Conservation (phyloP, 2,329 filamentous ascomycete genomes). For the Ceratocystis papillata region DNA sequence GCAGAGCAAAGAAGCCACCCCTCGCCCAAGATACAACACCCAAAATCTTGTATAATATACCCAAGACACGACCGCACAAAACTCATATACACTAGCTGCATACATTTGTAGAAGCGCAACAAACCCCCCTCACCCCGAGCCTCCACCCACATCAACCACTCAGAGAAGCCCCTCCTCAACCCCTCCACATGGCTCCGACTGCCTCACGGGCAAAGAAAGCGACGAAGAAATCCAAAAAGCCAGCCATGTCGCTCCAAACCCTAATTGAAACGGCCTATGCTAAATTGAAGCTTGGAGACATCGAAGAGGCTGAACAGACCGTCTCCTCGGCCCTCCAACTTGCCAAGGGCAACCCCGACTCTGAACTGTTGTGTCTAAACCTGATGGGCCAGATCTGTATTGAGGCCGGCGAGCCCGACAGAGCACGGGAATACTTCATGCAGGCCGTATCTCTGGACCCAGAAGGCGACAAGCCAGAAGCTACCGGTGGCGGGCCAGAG, state of each 20-base stretch:
- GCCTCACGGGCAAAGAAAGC: constrained; percentile 20
- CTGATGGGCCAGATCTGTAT: constrained; percentile 72
- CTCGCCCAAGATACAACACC: too few relatives aligned
- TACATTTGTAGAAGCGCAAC: too few relatives aligned
- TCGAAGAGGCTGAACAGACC: constrained; percentile 34
- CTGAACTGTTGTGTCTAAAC: constrained; percentile 56
- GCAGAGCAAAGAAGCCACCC: constrained; percentile 14
- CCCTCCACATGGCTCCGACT: constrained; percentile 34
- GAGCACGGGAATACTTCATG: constrained; percentile 61
- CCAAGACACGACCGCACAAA: too few relatives aligned
- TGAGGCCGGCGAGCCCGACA: constrained; percentile 69
- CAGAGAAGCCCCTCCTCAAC: neutral
- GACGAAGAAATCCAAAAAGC: constrained; percentile 32
- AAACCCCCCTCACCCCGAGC: too few relatives aligned
- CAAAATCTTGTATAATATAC: too few relatives aligned
- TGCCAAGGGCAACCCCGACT: constrained; percentile 38
- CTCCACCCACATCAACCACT: neutral
- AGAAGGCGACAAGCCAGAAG: constrained; percentile 58
- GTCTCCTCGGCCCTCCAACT: constrained; percentile 37
- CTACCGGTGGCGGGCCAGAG: constrained; percentile 70
- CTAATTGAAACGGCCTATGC: constrained; percentile 35
- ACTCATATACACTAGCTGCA: too few relatives aligned
- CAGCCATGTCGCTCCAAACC: constrained; percentile 28
- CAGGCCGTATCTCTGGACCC: constrained; percentile 65
- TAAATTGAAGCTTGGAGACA: constrained; percentile 36